phyloP scores from a whole-genome alignment of 371 early-diverging fungal genomes.

The Thermomucor indicae-seudaticae region DNA sequence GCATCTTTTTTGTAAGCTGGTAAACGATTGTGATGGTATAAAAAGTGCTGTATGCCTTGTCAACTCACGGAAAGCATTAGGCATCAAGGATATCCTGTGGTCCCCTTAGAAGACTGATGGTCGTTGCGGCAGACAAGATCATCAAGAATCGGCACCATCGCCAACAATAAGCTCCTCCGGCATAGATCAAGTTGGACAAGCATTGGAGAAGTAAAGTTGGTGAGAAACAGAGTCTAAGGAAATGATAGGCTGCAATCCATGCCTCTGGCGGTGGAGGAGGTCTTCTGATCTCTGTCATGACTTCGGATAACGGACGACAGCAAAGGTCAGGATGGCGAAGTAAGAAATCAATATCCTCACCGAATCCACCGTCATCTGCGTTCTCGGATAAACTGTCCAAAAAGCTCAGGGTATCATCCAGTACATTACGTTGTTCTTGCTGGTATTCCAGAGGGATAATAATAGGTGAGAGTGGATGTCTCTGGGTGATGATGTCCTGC shows the following conservation, averaged over 20 bases:
- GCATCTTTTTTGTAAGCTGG: no score
- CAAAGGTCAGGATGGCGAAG: constrained; percentile 14
- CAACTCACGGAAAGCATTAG: neutral
- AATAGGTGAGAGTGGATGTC: constrained; percentile 23
- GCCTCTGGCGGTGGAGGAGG: neutral
- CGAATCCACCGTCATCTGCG: constrained; percentile 14
- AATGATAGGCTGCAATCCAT: neutral
- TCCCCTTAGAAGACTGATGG: constrained; percentile 56
- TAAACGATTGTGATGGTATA: no score
- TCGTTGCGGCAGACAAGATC: constrained; percentile 47
- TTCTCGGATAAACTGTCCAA: constrained; percentile 10
- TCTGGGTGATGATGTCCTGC: neutral
- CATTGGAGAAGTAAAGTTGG: constrained; percentile 3
- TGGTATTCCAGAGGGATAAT: neutral
- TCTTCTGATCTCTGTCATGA: constrained; percentile 21
- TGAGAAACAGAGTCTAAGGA: neutral
- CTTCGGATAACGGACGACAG: constrained; percentile 5
- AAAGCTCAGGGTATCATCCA: constrained; percentile 30
- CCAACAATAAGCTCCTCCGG: constrained; percentile 12
- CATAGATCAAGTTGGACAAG: neutral
- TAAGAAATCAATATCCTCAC: constrained; percentile 12
- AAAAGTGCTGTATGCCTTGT: no score
- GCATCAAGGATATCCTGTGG: constrained; percentile 37
- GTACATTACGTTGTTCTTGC: constrained; percentile 14
- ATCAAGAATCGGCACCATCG: constrained; percentile 60